Conservation (phyloP, 2,329 filamentous ascomycete species). For the Ramularia collo-cygni region DNA sequence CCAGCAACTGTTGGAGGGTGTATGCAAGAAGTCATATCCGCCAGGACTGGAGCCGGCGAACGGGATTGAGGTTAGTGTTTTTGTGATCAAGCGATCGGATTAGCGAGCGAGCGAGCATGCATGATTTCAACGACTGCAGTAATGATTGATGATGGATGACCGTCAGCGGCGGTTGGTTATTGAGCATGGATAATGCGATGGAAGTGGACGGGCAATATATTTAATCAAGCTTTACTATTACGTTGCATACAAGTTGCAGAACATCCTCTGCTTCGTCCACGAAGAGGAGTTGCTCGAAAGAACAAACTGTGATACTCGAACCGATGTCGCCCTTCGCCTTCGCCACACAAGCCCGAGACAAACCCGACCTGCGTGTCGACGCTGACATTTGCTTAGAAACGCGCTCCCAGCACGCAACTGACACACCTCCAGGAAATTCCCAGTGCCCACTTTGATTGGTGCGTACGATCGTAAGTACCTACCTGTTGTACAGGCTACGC, state of each 20-base stretch:
- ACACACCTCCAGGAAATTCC: too few relatives aligned
- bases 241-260: too few relatives aligned
- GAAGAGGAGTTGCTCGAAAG: too few relatives aligned
- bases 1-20: slow-evolving; percentile 52
- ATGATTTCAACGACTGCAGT: slow-evolving; percentile 5
- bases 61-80: slow-evolving; percentile 44
- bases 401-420: slow-evolving; percentile 9
- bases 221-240: too few relatives aligned
- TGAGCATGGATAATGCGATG: neutral
- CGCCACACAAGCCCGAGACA: too few relatives aligned
- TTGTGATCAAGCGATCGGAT: slow-evolving; percentile 36
- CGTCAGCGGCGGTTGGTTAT: too few relatives aligned
- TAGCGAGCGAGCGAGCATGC: slow-evolving; percentile 12
- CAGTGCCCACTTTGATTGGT: slow-evolving; percentile 4
- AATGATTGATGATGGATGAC: neutral
- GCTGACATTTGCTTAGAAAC: neutral
- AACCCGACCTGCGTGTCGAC: too few relatives aligned
- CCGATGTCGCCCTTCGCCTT: too few relatives aligned
- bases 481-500: too few relatives aligned
- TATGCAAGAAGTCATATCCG: slow-evolving; percentile 46
- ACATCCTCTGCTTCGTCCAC: too few relatives aligned
- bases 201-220: neutral
- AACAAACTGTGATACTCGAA: too few relatives aligned
- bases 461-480: too few relatives aligned
- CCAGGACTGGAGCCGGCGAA: slow-evolving; percentile 37